These are phyloP conservation scores for Galerina marginata DNA, from an alignment of 768 basidiomycete species.

Conservation along the genomic window DNA sequence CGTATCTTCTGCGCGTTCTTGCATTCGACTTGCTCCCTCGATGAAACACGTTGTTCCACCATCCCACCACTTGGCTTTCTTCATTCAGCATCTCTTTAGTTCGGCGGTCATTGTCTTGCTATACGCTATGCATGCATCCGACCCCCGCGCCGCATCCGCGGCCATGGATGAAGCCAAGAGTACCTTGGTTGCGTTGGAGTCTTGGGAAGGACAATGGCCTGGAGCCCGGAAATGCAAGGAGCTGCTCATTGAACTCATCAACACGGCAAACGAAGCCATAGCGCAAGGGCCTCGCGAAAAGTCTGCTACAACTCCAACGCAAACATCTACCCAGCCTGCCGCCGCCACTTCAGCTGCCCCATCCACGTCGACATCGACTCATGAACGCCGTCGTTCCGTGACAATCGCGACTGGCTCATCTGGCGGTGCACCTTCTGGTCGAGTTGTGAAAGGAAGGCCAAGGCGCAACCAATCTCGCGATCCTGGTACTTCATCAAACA, in stretches of 20 bases:
- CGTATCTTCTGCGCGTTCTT: slow-evolving; percentile 83
- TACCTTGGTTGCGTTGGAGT: slow-evolving; percentile 71
- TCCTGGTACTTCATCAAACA: slow-evolving; percentile 49
- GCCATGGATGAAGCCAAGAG: slow-evolving; percentile 87
- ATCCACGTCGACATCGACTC: slow-evolving; percentile 35
- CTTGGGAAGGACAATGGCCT: slow-evolving; percentile 88
- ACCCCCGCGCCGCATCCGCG: slow-evolving; percentile 62
- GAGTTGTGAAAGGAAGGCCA: slow-evolving; percentile 55
- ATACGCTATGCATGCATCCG: slow-evolving; percentile 84
- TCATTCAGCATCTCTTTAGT: slow-evolving; percentile 89
- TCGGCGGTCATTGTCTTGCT: slow-evolving; percentile 85
- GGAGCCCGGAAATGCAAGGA: slow-evolving; percentile 89
- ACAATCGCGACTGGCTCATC: slow-evolving; percentile 51
- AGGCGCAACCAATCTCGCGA: slow-evolving; percentile 67
- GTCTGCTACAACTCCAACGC: slow-evolving; percentile 25
- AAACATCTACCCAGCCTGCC: slow-evolving; percentile 18
- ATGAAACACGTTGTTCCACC: slow-evolving; percentile 84
- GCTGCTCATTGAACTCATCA: slow-evolving; percentile 70
- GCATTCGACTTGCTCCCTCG: slow-evolving; percentile 83
- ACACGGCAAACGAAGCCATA: slow-evolving; percentile 73
- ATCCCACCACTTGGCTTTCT: slow-evolving; percentile 87
- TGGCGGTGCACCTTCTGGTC: slow-evolving; percentile 39
- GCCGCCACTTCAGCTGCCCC: slow-evolving; percentile 12
- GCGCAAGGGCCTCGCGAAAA: slow-evolving; percentile 38
- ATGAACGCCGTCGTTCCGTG: slow-evolving; percentile 63